A percentile compares a stretch with the other conserved stretches of the same genome.
These are phyloP conservation scores for Vanilla planifolia DNA, from an alignment of 106 monocot genomes.

Conservation along the genomic window DNA sequence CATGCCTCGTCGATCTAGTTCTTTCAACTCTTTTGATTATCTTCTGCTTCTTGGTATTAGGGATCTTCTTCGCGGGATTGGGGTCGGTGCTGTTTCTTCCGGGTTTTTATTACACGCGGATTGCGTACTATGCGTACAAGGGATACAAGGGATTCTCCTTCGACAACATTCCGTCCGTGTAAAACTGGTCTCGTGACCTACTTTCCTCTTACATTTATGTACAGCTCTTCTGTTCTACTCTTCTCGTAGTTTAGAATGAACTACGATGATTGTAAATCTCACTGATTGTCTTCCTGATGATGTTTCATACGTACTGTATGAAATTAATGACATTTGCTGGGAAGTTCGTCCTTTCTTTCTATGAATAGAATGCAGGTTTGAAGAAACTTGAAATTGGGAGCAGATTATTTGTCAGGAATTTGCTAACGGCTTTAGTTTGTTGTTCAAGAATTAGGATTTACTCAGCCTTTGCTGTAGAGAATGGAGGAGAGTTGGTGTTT, in stretches of 20 bases:
- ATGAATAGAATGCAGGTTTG: no score
- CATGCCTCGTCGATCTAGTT: not conserved
- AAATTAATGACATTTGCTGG: no score
- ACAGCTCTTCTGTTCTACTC: not conserved
- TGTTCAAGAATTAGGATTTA: no score
- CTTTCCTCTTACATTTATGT: not conserved
- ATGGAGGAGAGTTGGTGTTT: no score
- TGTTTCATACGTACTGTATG: no score
- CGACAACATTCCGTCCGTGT: conserved; percentile 59
- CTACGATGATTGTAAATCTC: not conserved
- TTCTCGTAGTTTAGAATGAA: not conserved
- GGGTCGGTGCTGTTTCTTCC: conserved; percentile 62
- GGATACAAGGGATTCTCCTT: conserved; percentile 78
- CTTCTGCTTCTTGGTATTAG: conserved; percentile 8
- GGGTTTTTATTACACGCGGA: conserved; percentile 72
- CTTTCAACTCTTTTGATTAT: not conserved
- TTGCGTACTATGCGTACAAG: conserved; percentile 71
- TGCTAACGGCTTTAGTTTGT: no score
- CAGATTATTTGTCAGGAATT: no score
- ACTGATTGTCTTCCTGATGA: no score
- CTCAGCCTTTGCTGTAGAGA: no score
- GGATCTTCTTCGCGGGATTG: conserved; percentile 59
- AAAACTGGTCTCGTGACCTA: not conserved
- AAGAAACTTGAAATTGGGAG: no score
- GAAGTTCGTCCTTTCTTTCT: no score